A percentile compares a stretch with the other conserved stretches of the same genome.
Conservation (phyloP, 768 basidiomycete genomes). For the Hygrophorus pudorinus region DNA sequence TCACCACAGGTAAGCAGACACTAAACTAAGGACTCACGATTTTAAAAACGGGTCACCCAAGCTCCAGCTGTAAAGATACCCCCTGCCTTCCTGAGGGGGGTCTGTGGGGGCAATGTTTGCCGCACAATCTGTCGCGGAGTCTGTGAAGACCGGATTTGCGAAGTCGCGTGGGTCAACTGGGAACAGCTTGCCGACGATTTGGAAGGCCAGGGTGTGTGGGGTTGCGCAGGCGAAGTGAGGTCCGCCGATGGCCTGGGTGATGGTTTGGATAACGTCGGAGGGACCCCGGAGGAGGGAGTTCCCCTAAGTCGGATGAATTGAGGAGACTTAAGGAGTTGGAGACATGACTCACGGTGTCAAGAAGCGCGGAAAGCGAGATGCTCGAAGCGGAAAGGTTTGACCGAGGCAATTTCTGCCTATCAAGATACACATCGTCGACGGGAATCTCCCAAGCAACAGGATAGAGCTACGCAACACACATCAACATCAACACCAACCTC, state of each 20-base stretch:
- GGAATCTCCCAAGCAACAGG: conserved; percentile 65
- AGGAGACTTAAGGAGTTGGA: background rate
- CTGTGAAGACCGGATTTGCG: conserved; percentile 28
- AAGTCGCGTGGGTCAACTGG: conserved; percentile 74
- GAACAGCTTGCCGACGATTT: conserved; percentile 60
- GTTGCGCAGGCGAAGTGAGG: conserved; percentile 42
- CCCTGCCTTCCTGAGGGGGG: conserved; percentile 39
- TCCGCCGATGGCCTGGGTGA: conserved; percentile 30
- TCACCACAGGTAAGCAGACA: background rate
- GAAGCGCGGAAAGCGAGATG: conserved; percentile 50
- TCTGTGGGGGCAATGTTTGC: conserved; percentile 56
- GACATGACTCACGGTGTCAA: conserved; percentile 59
- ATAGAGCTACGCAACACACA: conserved; percentile 32
- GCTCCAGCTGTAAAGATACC: conserved; percentile 69
- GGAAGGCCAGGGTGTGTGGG: conserved; percentile 55
- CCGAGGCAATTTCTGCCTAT: conserved; percentile 48
- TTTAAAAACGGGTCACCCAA: conserved; percentile 71
- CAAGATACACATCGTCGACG: conserved; percentile 63
- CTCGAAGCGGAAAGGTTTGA: conserved; percentile 38
- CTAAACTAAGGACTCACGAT: conserved; percentile 33
- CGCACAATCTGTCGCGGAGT: conserved; percentile 33
- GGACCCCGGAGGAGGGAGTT: conserved; percentile 74
- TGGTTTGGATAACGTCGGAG: conserved; percentile 46
- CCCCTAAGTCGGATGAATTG: conserved; percentile 32
- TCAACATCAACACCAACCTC: conserved; percentile 7